These are phyloP conservation scores for Crithidia acanthocephali DNA, from an alignment of 208 protist genomes.

Conservation along the genomic window DNA sequence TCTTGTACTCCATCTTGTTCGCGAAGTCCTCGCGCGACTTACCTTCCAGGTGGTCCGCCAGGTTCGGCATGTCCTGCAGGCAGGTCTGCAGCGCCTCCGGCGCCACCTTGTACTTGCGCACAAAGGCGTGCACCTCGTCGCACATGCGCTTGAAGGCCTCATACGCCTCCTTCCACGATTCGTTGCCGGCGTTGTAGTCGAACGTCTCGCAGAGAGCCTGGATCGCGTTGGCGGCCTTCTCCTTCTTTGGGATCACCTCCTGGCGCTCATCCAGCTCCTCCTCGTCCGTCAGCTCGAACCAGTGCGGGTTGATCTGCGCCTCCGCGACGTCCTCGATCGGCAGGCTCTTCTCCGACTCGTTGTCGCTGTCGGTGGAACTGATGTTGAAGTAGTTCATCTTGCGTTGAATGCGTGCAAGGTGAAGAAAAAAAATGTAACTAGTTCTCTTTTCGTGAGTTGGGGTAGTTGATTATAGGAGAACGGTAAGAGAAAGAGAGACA, in stretches of 20 bases:
- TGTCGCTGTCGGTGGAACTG: slow-evolving; percentile 64
- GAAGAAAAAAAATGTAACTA: slow-evolving; percentile 10
- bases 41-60: slow-evolving; percentile 47
- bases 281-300: slow-evolving; percentile 80
- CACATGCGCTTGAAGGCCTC: slow-evolving; percentile 46
- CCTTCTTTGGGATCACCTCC: slow-evolving; percentile 59
- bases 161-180: slow-evolving; percentile 38
- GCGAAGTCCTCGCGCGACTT: slow-evolving; percentile 56
- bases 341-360: slow-evolving; percentile 51
- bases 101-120: slow-evolving; percentile 49
- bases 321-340: slow-evolving; percentile 51
- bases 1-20: slow-evolving; percentile 46
- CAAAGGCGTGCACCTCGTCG: slow-evolving; percentile 25
- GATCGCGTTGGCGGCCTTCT: slow-evolving; percentile 62
- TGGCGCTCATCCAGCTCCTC: slow-evolving; percentile 68
- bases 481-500: slow-evolving; percentile 12
- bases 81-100: slow-evolving; percentile 52
- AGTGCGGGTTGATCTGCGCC: slow-evolving; percentile 67
- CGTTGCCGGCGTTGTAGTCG: slow-evolving; percentile 53
- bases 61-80: slow-evolving; percentile 55
- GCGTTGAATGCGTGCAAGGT: slow-evolving; percentile 27
- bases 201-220: slow-evolving; percentile 54
- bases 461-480: not conserved
- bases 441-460: not conserved
- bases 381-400: slow-evolving; percentile 44